A percentile compares a stretch with the other conserved stretches of the same genome.
phyloP scores from a whole-genome alignment of 164 flowering plant genomes.

The Aristolochia fimbriata region DNA sequence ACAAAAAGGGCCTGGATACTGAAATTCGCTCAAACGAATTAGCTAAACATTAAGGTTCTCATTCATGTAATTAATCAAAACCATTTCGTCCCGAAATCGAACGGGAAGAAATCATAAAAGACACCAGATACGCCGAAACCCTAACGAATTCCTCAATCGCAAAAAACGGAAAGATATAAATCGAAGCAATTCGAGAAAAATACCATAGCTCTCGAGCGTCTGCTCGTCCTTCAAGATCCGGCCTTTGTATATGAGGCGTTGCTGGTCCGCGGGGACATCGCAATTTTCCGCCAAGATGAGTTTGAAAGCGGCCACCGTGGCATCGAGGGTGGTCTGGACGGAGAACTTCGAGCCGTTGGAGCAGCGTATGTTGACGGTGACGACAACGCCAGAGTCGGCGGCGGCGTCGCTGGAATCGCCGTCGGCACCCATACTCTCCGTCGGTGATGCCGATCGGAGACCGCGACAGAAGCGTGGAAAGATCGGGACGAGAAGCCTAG shows the following conservation, averaged over 20 bases:
- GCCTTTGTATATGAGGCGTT: conserved; percentile 77
- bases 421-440: conserved; percentile 39
- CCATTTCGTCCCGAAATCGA: background rate
- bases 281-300: conserved; percentile 45
- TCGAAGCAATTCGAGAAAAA: background rate
- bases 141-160: background rate
- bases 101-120: background rate
- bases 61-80: no score
- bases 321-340: conserved; percentile 36
- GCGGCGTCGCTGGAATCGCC: conserved; percentile 19
- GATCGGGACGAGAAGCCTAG: no score
- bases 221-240: conserved; percentile 87
- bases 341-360: conserved; percentile 70
- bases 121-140: background rate
- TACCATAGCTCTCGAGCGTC: conserved; percentile 77
- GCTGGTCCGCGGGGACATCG: conserved; percentile 70
- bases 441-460: conserved; percentile 1
- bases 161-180: background rate
- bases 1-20: no score
- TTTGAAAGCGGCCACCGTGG: conserved; percentile 54
- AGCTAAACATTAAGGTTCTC: no score
- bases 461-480: background rate
- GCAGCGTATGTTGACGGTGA: conserved; percentile 48
- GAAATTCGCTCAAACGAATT: no score
- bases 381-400: conserved; percentile 17